Percentiles rank a stretch among this genome's conserved stretches.
phyloP scores from a whole-genome alignment of 73 alveolate species.

The Stentor coeruleus region DNA sequence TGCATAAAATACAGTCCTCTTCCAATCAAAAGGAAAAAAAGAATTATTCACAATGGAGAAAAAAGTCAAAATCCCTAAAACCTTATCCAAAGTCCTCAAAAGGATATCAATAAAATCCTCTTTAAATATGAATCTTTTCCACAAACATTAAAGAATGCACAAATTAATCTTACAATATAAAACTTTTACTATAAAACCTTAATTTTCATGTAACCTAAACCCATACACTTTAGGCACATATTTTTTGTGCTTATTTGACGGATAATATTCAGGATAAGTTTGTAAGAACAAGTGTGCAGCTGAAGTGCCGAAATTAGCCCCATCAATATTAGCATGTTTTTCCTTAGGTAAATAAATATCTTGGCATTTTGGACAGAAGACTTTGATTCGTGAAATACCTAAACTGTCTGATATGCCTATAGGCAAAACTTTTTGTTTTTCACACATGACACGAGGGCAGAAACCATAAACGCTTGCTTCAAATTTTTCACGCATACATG shows the following conservation, averaged over 20 bases:
- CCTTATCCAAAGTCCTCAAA: too few relatives aligned
- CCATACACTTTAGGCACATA: conserved; percentile 88
- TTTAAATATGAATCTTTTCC: too few relatives aligned
- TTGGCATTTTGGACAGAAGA: conserved; percentile 97
- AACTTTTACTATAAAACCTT: not conserved
- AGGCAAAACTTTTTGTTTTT: conserved; percentile 86
- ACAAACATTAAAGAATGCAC: too few relatives aligned
- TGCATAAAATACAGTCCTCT: too few relatives aligned
- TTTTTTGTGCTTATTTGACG: conserved; percentile 42
- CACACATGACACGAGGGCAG: conserved; percentile 96
- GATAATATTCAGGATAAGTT: conserved; percentile 31
- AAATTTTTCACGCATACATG: conserved; percentile 80
- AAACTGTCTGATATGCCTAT: conserved; percentile 95
- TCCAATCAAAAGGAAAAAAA: too few relatives aligned
- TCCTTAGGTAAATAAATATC: conserved; percentile 93
- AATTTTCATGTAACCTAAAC: conserved; percentile 57
- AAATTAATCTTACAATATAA: too few relatives aligned
- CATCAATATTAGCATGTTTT: conserved; percentile 84
- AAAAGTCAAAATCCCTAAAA: too few relatives aligned
- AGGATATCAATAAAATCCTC: too few relatives aligned
- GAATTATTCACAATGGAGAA: too few relatives aligned
- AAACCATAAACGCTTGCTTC: conserved; percentile 88
- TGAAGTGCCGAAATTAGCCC: conserved; percentile 94
- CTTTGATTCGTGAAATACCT: conserved; percentile 90
- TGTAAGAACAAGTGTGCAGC: conserved; percentile 69